phyloP scores from a whole-genome alignment of 768 basidiomycete genomes.

The Boletus sp. region DNA sequence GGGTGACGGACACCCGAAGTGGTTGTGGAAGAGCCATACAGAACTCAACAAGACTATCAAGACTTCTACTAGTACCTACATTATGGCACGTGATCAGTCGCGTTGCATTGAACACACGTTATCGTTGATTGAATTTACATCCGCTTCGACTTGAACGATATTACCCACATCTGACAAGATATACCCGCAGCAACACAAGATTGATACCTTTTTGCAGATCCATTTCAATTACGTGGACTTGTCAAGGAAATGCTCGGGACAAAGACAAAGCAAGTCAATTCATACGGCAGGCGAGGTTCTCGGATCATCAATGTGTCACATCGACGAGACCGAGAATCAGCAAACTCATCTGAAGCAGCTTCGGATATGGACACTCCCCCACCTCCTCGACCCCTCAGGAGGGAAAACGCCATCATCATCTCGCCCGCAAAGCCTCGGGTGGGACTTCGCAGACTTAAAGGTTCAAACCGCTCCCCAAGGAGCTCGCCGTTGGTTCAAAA shows the following conservation, averaged over 20 bases:
- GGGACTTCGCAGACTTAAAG: constrained; percentile 13
- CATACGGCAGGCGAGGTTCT: constrained; percentile 62
- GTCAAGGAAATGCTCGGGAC: constrained; percentile 49
- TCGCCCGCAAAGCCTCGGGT: constrained; percentile 21
- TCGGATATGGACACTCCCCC: constrained; percentile 38
- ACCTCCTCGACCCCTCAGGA: constrained; percentile 8
- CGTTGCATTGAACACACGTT: constrained; percentile 13
- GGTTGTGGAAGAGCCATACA: constrained; percentile 71
- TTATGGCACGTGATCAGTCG: constrained; percentile 22
- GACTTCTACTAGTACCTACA: no score
- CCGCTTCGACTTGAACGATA: constrained; percentile 1
- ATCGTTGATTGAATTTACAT: not conserved
- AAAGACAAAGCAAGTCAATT: constrained; percentile 62
- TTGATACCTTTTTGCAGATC: not conserved
- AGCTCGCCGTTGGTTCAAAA: constrained; percentile 23
- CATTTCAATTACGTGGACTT: not conserved
- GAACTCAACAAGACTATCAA: not conserved
- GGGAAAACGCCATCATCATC: constrained; percentile 24
- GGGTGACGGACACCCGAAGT: constrained; percentile 70
- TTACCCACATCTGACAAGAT: not conserved
- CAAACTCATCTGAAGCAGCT: constrained; percentile 30
- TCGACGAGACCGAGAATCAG: constrained; percentile 26
- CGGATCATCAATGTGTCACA: constrained; percentile 54
- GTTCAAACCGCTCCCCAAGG: constrained; percentile 17
- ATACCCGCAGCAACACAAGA: not conserved